Evolutionary conservation across 179 eudicot species (phyloP).

Genomic region (Camellia oleifera): DNA sequence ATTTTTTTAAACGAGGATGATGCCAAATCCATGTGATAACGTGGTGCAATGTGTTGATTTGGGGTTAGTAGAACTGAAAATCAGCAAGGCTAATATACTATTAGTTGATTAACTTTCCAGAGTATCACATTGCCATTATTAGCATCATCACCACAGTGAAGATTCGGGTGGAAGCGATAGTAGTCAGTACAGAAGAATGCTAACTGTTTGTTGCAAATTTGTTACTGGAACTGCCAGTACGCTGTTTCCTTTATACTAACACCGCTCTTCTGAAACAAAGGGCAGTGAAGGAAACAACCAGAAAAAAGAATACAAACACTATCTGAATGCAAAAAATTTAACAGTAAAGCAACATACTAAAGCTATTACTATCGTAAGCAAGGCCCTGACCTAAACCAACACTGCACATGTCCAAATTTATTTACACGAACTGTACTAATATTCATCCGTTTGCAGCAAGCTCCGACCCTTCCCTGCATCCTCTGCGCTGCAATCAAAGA

Average conservation of each 20-base stretch:
- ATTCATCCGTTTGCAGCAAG: not conserved
- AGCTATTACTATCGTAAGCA: not conserved
- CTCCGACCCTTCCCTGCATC: not conserved
- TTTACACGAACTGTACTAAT: not conserved
- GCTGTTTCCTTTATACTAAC: not conserved
- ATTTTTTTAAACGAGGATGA: too few relatives aligned
- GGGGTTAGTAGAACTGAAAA: too few relatives aligned
- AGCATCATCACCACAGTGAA: not conserved
- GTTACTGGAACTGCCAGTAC: not conserved
- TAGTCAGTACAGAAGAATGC: not conserved
- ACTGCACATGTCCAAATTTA: not conserved
- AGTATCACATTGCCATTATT: not conserved
- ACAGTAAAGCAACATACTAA: not conserved
- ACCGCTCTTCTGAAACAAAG: not conserved
- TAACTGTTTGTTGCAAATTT: not conserved
- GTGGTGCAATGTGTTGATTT: too few relatives aligned
- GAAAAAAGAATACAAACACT: not conserved
- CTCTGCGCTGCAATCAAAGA: not conserved
- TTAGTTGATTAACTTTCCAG: not conserved
- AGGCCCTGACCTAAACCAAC: not conserved
- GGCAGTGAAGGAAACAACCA: constrained; percentile 1
- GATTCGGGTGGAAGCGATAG: not conserved
- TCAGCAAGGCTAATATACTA: too few relatives aligned
- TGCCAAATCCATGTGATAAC: too few relatives aligned
- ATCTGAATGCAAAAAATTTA: not conserved